Conservation (phyloP, 1,139 yeast genomes). For the Blastobotrys indianensis region DNA sequence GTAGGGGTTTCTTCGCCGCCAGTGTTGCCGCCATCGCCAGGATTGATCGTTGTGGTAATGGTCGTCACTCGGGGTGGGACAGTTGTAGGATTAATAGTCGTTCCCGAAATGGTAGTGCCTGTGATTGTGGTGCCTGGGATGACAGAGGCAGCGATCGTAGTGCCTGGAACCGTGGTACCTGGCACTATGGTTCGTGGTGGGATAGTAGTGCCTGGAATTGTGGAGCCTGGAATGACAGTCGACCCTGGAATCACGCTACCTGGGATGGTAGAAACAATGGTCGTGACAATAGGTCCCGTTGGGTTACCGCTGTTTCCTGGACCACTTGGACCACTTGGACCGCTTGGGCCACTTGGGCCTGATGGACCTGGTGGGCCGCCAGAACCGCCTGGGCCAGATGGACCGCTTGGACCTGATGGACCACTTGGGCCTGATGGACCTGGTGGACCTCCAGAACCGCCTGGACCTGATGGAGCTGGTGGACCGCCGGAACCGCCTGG, state of each 20-base stretch:
- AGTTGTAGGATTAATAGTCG: no score
- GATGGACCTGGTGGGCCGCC: no score
- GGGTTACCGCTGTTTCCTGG: neutral
- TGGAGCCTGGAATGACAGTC: neutral
- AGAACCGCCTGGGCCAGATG: no score
- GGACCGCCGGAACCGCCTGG: neutral
- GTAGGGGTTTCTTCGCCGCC: neutral
- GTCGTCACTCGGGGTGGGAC: neutral
- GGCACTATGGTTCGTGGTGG: neutral
- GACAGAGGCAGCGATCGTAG: slow-evolving; percentile 15
- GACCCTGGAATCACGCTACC: slow-evolving; percentile 13
- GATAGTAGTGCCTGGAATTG: slow-evolving; percentile 1
- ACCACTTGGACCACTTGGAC: slow-evolving; percentile 4
- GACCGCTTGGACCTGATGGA: neutral
- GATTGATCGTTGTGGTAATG: no score
- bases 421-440: slow-evolving; percentile 4
- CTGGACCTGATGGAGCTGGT: neutral
- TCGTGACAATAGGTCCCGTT: neutral
- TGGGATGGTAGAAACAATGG: slow-evolving; percentile 14
- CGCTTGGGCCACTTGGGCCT: neutral
- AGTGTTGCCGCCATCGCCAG: neutral
- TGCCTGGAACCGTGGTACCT: slow-evolving; percentile 4
- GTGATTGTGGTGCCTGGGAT: slow-evolving; percentile 18
- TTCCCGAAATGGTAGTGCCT: slow-evolving; percentile 12
- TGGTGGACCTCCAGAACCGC: neutral